Evolutionary conservation across 2,329 filamentous ascomycete genomes (phyloP), one percentile per base, ranked within the genome.

Genomic region (Xylariomycetidae sp.): DNA sequence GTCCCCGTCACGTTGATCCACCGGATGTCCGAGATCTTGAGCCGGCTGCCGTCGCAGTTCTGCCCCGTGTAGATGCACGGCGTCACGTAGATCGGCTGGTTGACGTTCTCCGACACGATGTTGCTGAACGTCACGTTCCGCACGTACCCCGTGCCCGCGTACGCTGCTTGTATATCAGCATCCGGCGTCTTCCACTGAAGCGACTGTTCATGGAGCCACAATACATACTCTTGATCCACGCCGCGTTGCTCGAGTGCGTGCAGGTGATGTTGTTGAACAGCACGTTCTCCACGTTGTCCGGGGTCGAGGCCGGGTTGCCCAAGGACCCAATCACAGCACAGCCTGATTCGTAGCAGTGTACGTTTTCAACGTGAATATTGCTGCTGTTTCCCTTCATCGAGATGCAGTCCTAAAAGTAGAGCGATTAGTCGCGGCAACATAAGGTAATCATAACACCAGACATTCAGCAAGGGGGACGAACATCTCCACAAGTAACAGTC

Each of bases 1-100:
- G 67, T 71, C 5, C 68, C 68, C 2, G 61, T 65, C 32, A 72
- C 60, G 43, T 72, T 72, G 36, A 65, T 58, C 64, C 65, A 70
- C 24, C 56, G 63, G 16, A 72, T 52, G 41, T 71, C 64, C 23
- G 53, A 54, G 36, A 72, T 70, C 31, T 61, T 51, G 25, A 68
- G 50, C 26, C 59, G 55, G 20, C 56, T 62, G 12, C 45, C 48
- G 42, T 66, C 63, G 50, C 63, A 67, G 35, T 52, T 56, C 25
- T 48, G 42, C 31, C 38, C 51, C 13, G 54, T 53, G 52, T 68
- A 69, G 44, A 67, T 69, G 42, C 65, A 70, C 0, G 59, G 54
- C 4, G 62, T 64, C 10, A 69, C 56, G 47, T 69, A 68, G 42
- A 70, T 67, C 10, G 65, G 66, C 48, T 69, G 65, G 47, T 69